Evolutionary conservation across 306 rosid genomes (phyloP).

Genomic region (Acmispon strigosus): DNA sequence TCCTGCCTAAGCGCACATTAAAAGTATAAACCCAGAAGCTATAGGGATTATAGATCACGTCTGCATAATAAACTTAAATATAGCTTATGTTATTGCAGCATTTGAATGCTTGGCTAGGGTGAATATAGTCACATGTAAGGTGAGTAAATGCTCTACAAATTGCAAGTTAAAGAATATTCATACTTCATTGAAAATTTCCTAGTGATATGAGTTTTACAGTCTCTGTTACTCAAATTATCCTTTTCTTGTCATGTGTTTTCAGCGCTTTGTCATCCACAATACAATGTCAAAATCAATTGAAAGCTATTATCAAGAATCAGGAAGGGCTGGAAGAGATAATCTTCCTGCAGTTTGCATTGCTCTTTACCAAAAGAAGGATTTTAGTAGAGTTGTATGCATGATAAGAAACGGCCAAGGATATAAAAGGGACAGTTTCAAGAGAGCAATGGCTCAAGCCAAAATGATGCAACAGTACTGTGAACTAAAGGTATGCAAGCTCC

Average conservation of each 20-base stretch:
- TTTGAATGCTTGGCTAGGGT: slow-evolving; percentile 7
- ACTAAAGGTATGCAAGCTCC: slow-evolving; percentile 51
- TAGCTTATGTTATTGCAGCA: not conserved
- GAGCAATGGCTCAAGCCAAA: slow-evolving; percentile 80
- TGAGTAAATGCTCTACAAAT: not conserved
- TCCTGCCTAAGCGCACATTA: not conserved
- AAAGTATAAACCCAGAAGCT: not conserved
- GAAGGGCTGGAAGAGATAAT: slow-evolving; percentile 98
- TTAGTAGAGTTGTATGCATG: slow-evolving; percentile 89
- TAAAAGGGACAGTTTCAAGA: slow-evolving; percentile 59
- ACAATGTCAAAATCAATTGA: slow-evolving; percentile 89
- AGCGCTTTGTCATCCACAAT: slow-evolving; percentile 95
- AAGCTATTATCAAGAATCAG: slow-evolving; percentile 98
- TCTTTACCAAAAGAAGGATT: slow-evolving; percentile 93
- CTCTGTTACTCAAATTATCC: slow-evolving; percentile 5
- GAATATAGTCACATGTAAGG: not conserved
- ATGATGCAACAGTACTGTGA: slow-evolving; percentile 95
- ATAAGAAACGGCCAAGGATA: slow-evolving; percentile 72
- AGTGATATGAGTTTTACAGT: not conserved
- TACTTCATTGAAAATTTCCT: not conserved
- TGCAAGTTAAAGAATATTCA: not conserved
- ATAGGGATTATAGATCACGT: not conserved
- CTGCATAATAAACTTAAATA: slow-evolving; percentile 19
- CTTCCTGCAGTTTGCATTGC: slow-evolving; percentile 71
- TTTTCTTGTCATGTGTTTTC: slow-evolving; percentile 16